Evolutionary conservation across 306 rosid genomes (phyloP).

Genomic region (Begonia fuchsioides): DNA sequence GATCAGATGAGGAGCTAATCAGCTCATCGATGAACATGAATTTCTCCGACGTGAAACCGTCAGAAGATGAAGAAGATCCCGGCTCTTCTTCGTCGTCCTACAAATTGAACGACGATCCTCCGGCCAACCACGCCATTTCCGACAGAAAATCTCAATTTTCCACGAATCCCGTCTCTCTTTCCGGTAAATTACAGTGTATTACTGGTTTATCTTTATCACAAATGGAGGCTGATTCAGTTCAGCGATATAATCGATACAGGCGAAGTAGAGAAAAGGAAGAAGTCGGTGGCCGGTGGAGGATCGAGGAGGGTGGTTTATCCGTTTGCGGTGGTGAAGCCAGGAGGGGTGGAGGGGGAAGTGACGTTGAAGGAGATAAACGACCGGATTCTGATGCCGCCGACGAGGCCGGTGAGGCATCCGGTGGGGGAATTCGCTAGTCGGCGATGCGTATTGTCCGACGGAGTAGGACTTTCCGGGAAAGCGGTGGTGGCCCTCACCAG

Average conservation of each 20-base stretch:
- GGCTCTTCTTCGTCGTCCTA: constrained; percentile 60
- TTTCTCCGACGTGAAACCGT: no score
- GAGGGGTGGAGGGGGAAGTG: constrained; percentile 78
- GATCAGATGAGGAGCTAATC: constrained; percentile 28
- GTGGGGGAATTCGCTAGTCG: constrained; percentile 94
- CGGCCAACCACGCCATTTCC: constrained; percentile 15
- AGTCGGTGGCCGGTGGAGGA: neutral
- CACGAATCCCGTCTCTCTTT: constrained; percentile 11
- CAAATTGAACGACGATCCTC: constrained; percentile 15
- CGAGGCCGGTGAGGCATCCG: constrained; percentile 81
- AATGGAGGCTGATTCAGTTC: constrained; percentile 10
- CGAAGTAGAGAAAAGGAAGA: constrained; percentile 2
- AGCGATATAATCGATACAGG: constrained; percentile 4
- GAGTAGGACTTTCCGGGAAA: constrained; percentile 89
- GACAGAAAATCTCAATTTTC: constrained; percentile 9
- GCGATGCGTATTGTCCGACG: constrained; percentile 67
- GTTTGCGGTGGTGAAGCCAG: constrained; percentile 91
- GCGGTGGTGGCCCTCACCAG: constrained; percentile 86
- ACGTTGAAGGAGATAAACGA: constrained; percentile 90
- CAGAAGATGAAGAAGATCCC: constrained; percentile 41
- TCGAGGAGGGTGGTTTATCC: constrained; percentile 52
- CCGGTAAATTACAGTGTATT: constrained; percentile 13
- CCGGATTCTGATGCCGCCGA: constrained; percentile 75
- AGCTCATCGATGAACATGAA: constrained; percentile 16
- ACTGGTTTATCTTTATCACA: neutral